Evolutionary conservation across 768 basidiomycete species (phyloP), one percentile per base, ranked within the genome.

Genomic region (Epithele typhae): DNA sequence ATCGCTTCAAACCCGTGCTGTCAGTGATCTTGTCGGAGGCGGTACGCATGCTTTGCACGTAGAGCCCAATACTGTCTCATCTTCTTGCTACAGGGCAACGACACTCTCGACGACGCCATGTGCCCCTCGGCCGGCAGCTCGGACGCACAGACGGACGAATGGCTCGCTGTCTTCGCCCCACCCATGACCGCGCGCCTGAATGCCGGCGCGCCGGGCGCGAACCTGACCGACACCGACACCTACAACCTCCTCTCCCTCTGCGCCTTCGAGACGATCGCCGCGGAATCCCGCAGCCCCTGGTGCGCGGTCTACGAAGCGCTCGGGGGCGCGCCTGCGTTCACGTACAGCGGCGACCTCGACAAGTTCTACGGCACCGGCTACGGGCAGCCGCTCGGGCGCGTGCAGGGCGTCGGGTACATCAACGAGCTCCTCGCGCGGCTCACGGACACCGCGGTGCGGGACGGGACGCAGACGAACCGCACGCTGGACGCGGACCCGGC

Each of bases 401-500:
- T 90, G 9, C 87, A 89, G 60, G 89, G 90, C 22, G 82, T 92
- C 7, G 92, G 92, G 14, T 95, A 88, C 59, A 71, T 87, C 58
- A 92, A 92, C 61, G 92, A 94, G 65, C 77, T 95, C 17, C 63
- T 94, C 15, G 87, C 89, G 0, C 79, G 93, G 14, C 73, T 94
- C 25, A 87, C 83, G 0, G 71, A 71, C 18, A 63, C 61, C 8
- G 75, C 79, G 1, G 84, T 89, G 18, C 62, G 58, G 24, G 88
- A 91, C 62, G 58, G 73, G 46, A 90, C 88, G 0, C 83, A 86
- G 55, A 88, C 85, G 5, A 92, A 92, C 63, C 64, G 64, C 10
- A 92, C 89, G 0, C 73, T 92, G 23, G 81, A 85, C 57, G 56
- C 68, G 0, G 72, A 75, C 4, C 77, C 79, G 0, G 55, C 55